A percentile compares a stretch with the other conserved stretches of the same genome.
Evolutionary conservation across 2,329 filamentous ascomycete species (phyloP).

Genomic region (Emericellopsis cladophorae): DNA sequence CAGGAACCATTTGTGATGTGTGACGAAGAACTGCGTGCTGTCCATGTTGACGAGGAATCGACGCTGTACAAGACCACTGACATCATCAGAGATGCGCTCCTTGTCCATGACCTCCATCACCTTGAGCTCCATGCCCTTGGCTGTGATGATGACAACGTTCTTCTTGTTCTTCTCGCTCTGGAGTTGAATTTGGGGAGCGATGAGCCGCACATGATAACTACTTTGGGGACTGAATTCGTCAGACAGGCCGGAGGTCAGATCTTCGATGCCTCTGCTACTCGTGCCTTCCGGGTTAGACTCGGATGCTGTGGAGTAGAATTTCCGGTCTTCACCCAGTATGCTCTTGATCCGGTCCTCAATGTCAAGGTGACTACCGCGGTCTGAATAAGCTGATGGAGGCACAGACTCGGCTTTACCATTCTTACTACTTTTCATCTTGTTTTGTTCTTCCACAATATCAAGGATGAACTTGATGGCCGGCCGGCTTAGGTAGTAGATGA

Average conservation of each 20-base stretch:
- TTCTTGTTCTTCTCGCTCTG: slow-evolving; percentile 98
- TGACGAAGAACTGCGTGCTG: slow-evolving; percentile 95
- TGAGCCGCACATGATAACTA: slow-evolving; percentile 86
- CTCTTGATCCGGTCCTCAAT: slow-evolving; percentile 79
- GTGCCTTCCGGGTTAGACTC: slow-evolving; percentile 17
- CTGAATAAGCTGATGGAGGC: slow-evolving; percentile 21
- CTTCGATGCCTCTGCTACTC: slow-evolving; percentile 33
- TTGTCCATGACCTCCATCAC: slow-evolving; percentile 98
- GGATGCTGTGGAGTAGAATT: slow-evolving; percentile 46
- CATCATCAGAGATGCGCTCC: slow-evolving; percentile 77
- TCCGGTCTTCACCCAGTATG: slow-evolving; percentile 71
- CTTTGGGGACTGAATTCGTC: slow-evolving; percentile 84
- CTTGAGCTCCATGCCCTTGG: slow-evolving; percentile 96
- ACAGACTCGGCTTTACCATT: slow-evolving; percentile 15
- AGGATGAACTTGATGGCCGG: slow-evolving; percentile 95
- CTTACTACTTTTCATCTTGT: slow-evolving; percentile 45
- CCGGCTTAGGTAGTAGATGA: slow-evolving; percentile 94
- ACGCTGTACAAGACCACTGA: slow-evolving; percentile 89
- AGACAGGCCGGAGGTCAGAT: slow-evolving; percentile 65
- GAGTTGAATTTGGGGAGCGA: slow-evolving; percentile 93
- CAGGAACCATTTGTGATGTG: slow-evolving; percentile 80
- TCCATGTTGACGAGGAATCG: slow-evolving; percentile 94
- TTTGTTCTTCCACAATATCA: slow-evolving; percentile 92
- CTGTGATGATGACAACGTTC: slow-evolving; percentile 89
- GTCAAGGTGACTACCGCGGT: slow-evolving; percentile 43